Base-by-base conservation (phyloP, 208 protist genomes). In the Herpetomonas tarakana region DNA sequence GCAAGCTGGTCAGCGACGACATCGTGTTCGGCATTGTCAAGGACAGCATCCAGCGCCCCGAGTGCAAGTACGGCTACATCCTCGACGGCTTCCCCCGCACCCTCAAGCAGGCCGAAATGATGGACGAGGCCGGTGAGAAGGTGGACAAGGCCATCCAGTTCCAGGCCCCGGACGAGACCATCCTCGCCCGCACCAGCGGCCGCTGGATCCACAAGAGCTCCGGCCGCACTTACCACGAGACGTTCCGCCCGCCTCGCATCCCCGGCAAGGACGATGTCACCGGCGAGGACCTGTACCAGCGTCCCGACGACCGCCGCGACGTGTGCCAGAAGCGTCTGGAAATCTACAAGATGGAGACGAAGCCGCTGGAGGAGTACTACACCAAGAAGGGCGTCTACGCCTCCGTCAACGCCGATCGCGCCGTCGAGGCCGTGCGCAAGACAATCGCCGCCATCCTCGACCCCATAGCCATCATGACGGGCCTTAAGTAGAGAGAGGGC, bases 31-130 rank as follows among this genome's bases (percentile, higher is more conserved):
- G 84, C 21, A 93, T 98, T 51, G 82, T 98, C 22, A 78, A 85
- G 71, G 90, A 95, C 59, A 81, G 76, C 62, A 96, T 96, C 27
- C 60, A 76, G 26, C 66, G 68, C 52, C 86, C 90, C 0, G 78
- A 93, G 71, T 96, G 91, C 75, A 74, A 69, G 29, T 81, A 96
- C 69, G 88, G 90, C 45, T 98, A 93, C 83, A 66, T 99, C 29
- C 69, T 99, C 18, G 97, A 99, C 68, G 97, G 97, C 31, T 98
- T 93, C 63, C 97, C 97, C 31, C 85, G 97, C 62, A 98, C 96
- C 24, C 51, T 84, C 22, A 68, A 85, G 49, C 97, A 99, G 74
- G 96, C 97, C 7, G 30, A 92, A 56, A 71, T 91, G 67, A 92
- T 99, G 67, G 86, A 98, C 44, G 76, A 77, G 46, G 78, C 83